Percentiles rank a stretch among this genome's conserved stretches.
Conservation (phyloP, 352 stramenopile genomes). For the Phytopythium helicoides region DNA sequence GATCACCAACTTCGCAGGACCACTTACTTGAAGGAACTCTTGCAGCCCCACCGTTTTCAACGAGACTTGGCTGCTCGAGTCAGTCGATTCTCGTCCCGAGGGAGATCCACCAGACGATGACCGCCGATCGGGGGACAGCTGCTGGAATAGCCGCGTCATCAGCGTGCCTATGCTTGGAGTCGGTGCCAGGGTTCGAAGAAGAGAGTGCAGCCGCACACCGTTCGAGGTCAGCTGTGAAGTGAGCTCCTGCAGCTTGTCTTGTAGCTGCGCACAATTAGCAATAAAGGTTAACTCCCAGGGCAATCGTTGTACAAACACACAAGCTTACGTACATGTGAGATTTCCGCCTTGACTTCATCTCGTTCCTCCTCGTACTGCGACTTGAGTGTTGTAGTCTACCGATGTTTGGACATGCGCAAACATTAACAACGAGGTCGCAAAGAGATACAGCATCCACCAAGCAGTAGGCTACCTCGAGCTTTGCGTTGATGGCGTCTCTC, state of each 20-base stretch:
- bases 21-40: conserved; percentile 57
- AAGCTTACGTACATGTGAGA: conserved; percentile 44
- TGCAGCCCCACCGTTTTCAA: conserved; percentile 68
- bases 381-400: conserved; percentile 58
- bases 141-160: conserved; percentile 74
- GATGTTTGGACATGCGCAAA: too few relatives aligned
- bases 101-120: conserved; percentile 7
- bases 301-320: too few relatives aligned
- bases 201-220: conserved; percentile 50
- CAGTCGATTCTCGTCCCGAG: conserved; percentile 4
- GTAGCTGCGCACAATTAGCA: too few relatives aligned
- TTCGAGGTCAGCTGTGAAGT: conserved; percentile 57
- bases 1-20: background rate
- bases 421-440: too few relatives aligned
- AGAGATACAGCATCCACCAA: too few relatives aligned
- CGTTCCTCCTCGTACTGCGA: conserved; percentile 65
- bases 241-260: conserved; percentile 47
- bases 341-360: conserved; percentile 57
- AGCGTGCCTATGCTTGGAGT: conserved; percentile 58
- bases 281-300: too few relatives aligned
- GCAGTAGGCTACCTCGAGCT: conserved; percentile 28
- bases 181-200: conserved; percentile 60
- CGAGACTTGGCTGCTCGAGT: conserved; percentile 14
- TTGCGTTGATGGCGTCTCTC: conserved; percentile 41
- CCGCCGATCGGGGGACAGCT: conserved; percentile 39